A percentile compares a stretch with the other conserved stretches of the same genome.
phyloP scores from a whole-genome alignment of 768 basidiomycete species.

The Lactarius hengduanensis region DNA sequence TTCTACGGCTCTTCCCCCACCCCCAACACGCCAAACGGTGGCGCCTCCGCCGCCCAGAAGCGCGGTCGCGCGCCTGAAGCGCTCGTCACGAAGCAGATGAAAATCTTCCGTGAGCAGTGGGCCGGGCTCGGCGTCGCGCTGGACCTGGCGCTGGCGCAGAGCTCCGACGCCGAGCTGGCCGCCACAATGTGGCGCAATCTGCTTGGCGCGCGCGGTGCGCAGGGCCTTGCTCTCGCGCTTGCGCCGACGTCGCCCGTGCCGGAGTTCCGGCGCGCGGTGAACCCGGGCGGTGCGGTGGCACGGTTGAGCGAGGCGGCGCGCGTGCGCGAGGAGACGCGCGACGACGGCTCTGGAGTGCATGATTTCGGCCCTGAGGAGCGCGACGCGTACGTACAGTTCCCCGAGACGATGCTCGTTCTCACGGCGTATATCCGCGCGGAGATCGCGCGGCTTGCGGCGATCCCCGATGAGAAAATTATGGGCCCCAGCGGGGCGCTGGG shows the following conservation, averaged over 20 bases:
- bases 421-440: slow-evolving; percentile 38
- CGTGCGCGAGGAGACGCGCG: slow-evolving; percentile 55
- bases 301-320: slow-evolving; percentile 50
- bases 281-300: slow-evolving; percentile 65
- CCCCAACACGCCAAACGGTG: neutral
- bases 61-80: slow-evolving; percentile 64
- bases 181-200: slow-evolving; percentile 90
- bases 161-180: slow-evolving; percentile 76
- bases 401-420: slow-evolving; percentile 68
- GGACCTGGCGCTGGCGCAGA: slow-evolving; percentile 71
- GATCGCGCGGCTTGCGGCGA: slow-evolving; percentile 20
- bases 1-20: neutral
- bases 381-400: slow-evolving; percentile 71
- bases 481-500: slow-evolving; percentile 14
- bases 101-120: slow-evolving; percentile 91
- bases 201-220: slow-evolving; percentile 79
- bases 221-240: slow-evolving; percentile 50
- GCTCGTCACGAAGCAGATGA: slow-evolving; percentile 84
- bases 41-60: slow-evolving; percentile 15
- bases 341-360: slow-evolving; percentile 70
- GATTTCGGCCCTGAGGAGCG: slow-evolving; percentile 61
- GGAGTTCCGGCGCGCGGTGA: slow-evolving; percentile 60
- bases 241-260: slow-evolving; percentile 27
- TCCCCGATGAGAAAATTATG: slow-evolving; percentile 24
- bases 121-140: slow-evolving; percentile 75